Evolutionary conservation across 2,329 filamentous ascomycete species (phyloP), one percentile per base, ranked within the genome.

Genomic region (Aspergillus viridinutans): DNA sequence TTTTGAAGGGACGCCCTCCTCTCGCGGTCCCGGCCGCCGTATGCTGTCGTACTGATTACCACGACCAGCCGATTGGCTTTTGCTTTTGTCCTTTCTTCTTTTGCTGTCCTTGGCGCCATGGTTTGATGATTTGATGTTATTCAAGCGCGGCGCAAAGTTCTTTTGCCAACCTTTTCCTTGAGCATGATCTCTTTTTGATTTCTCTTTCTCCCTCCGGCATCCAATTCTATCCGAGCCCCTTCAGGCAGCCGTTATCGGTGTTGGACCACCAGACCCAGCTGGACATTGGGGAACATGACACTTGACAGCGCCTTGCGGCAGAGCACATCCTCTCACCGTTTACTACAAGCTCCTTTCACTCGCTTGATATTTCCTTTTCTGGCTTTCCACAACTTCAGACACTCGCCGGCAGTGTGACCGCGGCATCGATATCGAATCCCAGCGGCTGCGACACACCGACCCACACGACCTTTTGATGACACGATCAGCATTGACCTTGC

Each of bases 11-110:
- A 71, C 68, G 50, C 68, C 70, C 29, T 69, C 69, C n/a, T 67
- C 70, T 17, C 62, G 65, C 29, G 63, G 68, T 10, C 61, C 73
- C n/a, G 74, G 73, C n/a, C 74, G 74, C 38, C 74, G 74, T 23
- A 77, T 77, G 74, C 73, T 77, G 55, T 76, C 74, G 21, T 76
- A 77, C 56, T 77, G 65, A 68, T 23, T 21, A 50, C 45, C 56
- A 56, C 52, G 21, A 58, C 50, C 3, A 47, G 3, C 21, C 14
- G 4, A 17, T 23, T 23, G 58, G 25, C 49, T 38, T n/a, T 29
- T 45, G 10, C 28, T 29, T 32, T 43, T 42, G 23, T 21, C 43
- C 23, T 14, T 58, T 64, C 54, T 53, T 32, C 47, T 62, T 62
- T 54, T 56, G 56, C 58, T 59, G 57, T 66, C 54, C 45, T 63